Evolutionary conservation across 441 rosid species (phyloP).

Genomic region (Gossypium schwendimanii): DNA sequence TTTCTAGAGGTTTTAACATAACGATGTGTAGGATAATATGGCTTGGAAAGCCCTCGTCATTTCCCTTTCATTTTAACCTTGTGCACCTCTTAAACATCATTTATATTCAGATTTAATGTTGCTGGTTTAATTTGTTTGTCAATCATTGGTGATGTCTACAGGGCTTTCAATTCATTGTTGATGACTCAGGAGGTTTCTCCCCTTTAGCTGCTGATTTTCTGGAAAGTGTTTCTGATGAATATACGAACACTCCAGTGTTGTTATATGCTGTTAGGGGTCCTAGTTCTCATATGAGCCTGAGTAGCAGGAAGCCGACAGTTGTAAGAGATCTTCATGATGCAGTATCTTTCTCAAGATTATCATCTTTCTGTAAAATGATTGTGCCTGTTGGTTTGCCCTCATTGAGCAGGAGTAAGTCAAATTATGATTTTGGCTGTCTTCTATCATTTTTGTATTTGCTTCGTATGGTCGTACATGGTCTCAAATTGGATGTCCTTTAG

Average conservation of each 20-base stretch:
- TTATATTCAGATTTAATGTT: neutral
- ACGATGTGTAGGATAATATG: neutral
- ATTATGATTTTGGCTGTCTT: slow-evolving; percentile 8
- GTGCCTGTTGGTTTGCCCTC: slow-evolving; percentile 77
- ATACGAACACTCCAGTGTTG: slow-evolving; percentile 57
- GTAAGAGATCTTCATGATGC: slow-evolving; percentile 70
- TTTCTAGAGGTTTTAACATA: neutral
- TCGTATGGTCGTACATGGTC: neutral
- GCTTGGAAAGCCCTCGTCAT: neutral
- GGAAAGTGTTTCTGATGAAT: slow-evolving; percentile 78
- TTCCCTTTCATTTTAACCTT: neutral
- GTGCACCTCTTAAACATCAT: neutral
- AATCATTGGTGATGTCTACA: slow-evolving; percentile 21
- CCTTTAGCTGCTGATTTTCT: slow-evolving; percentile 70
- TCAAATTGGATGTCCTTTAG: slow-evolving; percentile 2
- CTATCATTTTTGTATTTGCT: slow-evolving; percentile 3
- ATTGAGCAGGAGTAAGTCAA: slow-evolving; percentile 49
- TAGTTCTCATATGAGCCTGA: slow-evolving; percentile 33
- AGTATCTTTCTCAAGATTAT: slow-evolving; percentile 62
- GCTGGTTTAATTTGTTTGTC: neutral
- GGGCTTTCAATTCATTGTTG: slow-evolving; percentile 88
- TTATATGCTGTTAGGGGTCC: slow-evolving; percentile 66
- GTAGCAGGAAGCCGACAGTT: slow-evolving; percentile 41
- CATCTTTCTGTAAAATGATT: slow-evolving; percentile 56
- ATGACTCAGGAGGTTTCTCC: slow-evolving; percentile 81